Base-by-base conservation (phyloP, 1,284 basidiomycete genomes). In the Cystobasidium slooffiae region DNA sequence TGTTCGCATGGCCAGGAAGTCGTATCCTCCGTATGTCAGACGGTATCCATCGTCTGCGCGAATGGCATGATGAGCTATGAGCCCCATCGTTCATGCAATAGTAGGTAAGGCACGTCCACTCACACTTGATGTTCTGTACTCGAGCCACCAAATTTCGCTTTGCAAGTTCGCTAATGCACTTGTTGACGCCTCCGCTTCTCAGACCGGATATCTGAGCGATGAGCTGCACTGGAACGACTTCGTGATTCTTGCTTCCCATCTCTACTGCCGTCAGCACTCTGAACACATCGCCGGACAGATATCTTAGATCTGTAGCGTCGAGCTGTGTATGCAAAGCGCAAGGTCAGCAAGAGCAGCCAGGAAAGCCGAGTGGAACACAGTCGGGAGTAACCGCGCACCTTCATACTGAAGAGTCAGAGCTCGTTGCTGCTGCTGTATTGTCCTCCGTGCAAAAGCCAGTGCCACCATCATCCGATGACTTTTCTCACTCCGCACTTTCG, bases 171-270 rank as follows among this genome's bases (percentile, higher is more conserved):
- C 93, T 92, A 69, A 98, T 87, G 51, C 93, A 85, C 83, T 98
- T 99, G 85, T 94, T 97, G 68, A 97, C 91, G 0, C 94, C 93
- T 53, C 96, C 94, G 77, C 91, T 91, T 44, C 94, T 86, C 64
- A 98, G 85, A 20, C 93, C 91, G 9, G 94, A 94, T 61, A 99
- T 91, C 82, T 96, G 92, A 3, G 91, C 90, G 78, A 98, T 93
- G 75, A 98, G 87, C 0, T 87, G 82, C 0, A 92, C 90, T 0
- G 96, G 96, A 1, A 99, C 95, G 55, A 97, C 88, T 83, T 98
- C 92, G 81, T 99, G 96, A 81, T 98, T 98, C 84, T 97, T 97
- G 5, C 93, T 97, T 46, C 96, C 97, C 87, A 97, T 94, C 84
- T 99, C 96, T 52, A 92, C 94, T 62, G 96, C 93, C 31, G 93